Conservation (phyloP, 352 stramenopile species). For the Phytopythium delawarense region DNA sequence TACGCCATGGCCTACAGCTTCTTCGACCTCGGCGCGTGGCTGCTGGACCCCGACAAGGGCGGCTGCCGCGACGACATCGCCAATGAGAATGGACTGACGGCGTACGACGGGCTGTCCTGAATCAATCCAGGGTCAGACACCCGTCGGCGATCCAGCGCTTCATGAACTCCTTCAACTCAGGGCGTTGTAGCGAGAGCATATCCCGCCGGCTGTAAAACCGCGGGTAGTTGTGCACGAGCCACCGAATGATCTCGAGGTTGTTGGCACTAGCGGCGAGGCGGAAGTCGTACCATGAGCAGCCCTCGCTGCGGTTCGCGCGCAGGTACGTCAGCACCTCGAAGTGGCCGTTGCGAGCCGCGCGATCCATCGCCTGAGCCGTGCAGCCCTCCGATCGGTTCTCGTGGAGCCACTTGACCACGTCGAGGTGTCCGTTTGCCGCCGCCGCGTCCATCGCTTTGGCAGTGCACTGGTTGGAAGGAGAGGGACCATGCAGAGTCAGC, state of each 20-base stretch:
- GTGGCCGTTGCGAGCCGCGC: background rate
- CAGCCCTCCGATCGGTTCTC: background rate
- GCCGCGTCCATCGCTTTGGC: background rate
- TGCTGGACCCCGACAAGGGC: conserved; percentile 85
- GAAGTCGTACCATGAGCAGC: background rate
- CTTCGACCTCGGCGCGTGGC: conserved; percentile 89
- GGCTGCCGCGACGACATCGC: conserved; percentile 77
- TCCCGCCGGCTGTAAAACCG: background rate
- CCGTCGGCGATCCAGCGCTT: background rate
- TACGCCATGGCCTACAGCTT: conserved; percentile 92
- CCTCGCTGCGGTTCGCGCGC: background rate
- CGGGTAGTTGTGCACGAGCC: background rate
- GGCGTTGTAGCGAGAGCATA: background rate
- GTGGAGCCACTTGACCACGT: background rate
- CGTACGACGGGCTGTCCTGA: conserved; percentile 89
- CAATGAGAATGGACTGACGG: conserved; percentile 90
- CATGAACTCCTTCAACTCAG: background rate
- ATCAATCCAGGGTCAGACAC: background rate
- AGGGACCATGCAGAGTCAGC: background rate
- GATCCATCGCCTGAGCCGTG: background rate
- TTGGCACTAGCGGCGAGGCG: background rate
- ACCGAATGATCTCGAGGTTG: background rate
- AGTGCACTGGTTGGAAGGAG: background rate
- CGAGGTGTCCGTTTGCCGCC: background rate
- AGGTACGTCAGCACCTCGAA: background rate